A percentile compares a stretch with the other conserved stretches of the same genome.
Conservation (phyloP, 192 early-diverging fungal genomes). For the Linnemannia hyalina region DNA sequence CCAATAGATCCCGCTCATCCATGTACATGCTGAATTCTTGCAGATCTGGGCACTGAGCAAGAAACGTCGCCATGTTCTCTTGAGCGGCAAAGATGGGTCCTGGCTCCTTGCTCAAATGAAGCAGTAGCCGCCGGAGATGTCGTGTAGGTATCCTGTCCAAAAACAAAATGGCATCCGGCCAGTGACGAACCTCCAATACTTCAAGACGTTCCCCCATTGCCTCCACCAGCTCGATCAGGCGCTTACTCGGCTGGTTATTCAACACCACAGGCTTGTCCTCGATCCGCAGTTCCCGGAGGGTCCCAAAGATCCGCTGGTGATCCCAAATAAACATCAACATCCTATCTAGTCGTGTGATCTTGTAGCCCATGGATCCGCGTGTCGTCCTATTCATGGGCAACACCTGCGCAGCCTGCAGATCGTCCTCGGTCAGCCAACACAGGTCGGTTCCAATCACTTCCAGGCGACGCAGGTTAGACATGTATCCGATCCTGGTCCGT, state of each 20-base stretch:
- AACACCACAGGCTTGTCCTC: slow-evolving; percentile 16
- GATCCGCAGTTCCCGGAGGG: slow-evolving; percentile 40
- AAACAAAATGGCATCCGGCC: slow-evolving; percentile 42
- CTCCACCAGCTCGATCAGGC: slow-evolving; percentile 43
- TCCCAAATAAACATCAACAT: slow-evolving; percentile 47
- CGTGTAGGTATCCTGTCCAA: slow-evolving; percentile 38
- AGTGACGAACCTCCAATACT: slow-evolving; percentile 32
- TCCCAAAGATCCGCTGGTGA: slow-evolving; percentile 40
- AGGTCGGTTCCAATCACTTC: slow-evolving; percentile 38
- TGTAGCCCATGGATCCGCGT: background rate
- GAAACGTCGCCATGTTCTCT: slow-evolving; percentile 13
- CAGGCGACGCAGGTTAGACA: slow-evolving; percentile 32
- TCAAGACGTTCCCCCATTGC: slow-evolving; percentile 48
- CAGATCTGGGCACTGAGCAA: slow-evolving; percentile 22
- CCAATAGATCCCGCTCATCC: slow-evolving; percentile 12
- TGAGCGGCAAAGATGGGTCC: slow-evolving; percentile 15
- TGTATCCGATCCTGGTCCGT: slow-evolving; percentile 15
- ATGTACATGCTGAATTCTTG: slow-evolving; percentile 35
- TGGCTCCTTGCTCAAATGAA: slow-evolving; percentile 32
- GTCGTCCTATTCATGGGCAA: background rate
- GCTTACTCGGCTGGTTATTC: background rate
- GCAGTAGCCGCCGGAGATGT: slow-evolving; percentile 15
- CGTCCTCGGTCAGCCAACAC: slow-evolving; percentile 23
- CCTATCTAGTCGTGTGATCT: slow-evolving; percentile 24
- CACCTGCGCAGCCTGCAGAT: slow-evolving; percentile 13